phyloP scores from a whole-genome alignment of 805 yeast species.

The Schizosaccharomyces octosporus region DNA sequence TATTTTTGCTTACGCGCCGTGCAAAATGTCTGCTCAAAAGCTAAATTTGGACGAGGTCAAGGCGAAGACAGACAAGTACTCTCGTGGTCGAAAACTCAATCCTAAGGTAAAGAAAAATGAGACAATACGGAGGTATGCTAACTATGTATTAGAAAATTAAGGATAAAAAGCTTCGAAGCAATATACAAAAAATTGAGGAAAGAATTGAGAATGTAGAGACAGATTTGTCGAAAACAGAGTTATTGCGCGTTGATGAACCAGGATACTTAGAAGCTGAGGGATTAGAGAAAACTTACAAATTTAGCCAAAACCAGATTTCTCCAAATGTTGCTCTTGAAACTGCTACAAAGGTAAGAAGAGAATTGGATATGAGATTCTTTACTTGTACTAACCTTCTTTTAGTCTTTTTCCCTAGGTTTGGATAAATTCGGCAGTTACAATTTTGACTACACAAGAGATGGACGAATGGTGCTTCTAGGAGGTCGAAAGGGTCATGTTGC shows the following conservation, averaged over 20 bases:
- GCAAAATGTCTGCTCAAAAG: neutral
- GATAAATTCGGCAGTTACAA: constrained; percentile 69
- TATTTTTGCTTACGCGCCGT: neutral
- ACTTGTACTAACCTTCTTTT: neutral
- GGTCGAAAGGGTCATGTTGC: constrained; percentile 92
- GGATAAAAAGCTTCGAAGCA: constrained; percentile 39
- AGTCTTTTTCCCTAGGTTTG: constrained; percentile 38
- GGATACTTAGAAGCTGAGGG: constrained; percentile 84
- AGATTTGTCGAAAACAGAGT: constrained; percentile 68
- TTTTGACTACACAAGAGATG: constrained; percentile 63
- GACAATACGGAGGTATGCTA: neutral
- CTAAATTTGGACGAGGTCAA: neutral
- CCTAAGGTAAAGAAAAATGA: constrained; percentile 2
- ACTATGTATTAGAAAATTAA: constrained; percentile 17
- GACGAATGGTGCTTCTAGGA: constrained; percentile 59
- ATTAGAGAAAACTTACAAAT: constrained; percentile 81
- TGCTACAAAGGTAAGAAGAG: constrained; percentile 25
- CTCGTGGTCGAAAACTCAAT: neutral
- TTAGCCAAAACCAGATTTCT: constrained; percentile 54
- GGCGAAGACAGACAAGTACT: neutral
- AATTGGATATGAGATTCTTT: neutral
- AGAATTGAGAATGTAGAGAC: constrained; percentile 56
- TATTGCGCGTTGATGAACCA: constrained; percentile 55
- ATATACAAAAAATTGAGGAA: constrained; percentile 40
- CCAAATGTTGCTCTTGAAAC: constrained; percentile 57